Percentiles rank a stretch among this genome's conserved stretches.
These are phyloP conservation scores for Suhomyces canberraensis DNA, from an alignment of 805 yeast species.

Conservation along the genomic window DNA sequence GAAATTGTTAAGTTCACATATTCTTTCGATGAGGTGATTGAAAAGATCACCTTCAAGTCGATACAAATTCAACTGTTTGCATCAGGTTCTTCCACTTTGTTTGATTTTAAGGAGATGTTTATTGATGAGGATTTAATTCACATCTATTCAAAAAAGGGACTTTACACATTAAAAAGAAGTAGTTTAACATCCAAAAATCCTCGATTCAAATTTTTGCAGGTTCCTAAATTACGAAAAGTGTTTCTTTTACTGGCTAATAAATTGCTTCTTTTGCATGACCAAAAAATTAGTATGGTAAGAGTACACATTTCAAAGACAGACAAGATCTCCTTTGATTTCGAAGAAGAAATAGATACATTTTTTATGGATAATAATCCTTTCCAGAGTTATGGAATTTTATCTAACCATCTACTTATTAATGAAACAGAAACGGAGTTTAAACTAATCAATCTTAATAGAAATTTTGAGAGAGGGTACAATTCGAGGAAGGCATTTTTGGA, in stretches of 20 bases:
- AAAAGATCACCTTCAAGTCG: neutral
- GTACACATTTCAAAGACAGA: neutral
- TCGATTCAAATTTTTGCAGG: neutral
- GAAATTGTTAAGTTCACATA: neutral
- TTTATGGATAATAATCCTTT: conserved; percentile 4
- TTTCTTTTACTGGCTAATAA: conserved; percentile 1
- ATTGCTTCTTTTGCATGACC: neutral
- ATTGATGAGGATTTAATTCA: conserved; percentile 1
- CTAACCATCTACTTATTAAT: conserved; percentile 11
- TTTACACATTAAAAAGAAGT: neutral
- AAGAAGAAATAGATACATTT: neutral
- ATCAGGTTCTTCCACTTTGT: neutral
- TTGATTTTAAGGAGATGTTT: neutral
- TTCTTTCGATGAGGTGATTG: neutral
- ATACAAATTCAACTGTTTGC: neutral
- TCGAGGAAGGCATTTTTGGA: neutral
- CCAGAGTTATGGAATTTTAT: neutral
- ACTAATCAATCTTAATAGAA: conserved; percentile 6
- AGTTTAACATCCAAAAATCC: neutral
- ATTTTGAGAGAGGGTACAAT: neutral
- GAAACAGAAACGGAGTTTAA: conserved; percentile 8
- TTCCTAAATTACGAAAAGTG: neutral
- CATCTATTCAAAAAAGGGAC: neutral
- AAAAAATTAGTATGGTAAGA: neutral
- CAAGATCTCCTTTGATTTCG: neutral